Evolutionary conservation across 2,329 filamentous ascomycete genomes (phyloP).

Genomic region (Zasmidium cellare): DNA sequence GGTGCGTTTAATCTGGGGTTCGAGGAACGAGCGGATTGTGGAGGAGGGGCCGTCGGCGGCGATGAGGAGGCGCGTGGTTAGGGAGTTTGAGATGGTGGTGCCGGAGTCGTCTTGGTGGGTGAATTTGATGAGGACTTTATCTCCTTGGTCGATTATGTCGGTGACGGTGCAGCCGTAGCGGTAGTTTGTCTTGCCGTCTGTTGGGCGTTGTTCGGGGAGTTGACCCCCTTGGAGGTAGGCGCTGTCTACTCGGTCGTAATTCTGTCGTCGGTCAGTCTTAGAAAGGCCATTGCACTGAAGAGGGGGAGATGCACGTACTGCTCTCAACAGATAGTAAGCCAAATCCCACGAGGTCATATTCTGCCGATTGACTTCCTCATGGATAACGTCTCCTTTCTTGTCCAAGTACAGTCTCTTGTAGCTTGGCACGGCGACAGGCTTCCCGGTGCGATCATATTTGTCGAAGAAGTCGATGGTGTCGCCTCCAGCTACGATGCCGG

Average conservation of each 20-base stretch:
- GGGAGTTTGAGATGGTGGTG: conserved; percentile 17
- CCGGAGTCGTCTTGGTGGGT: conserved; percentile 23
- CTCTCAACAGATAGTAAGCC: conserved; percentile 46
- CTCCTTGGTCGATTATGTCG: conserved; percentile 28
- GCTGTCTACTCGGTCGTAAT: conserved; percentile 43
- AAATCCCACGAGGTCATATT: conserved; percentile 52
- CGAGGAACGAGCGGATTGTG: conserved; percentile 30
- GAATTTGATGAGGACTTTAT: conserved; percentile 29
- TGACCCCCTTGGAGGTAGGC: conserved; percentile 30
- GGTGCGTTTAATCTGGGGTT: conserved; percentile 30
- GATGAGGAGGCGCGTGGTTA: conserved; percentile 41
- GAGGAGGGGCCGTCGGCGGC: conserved; percentile 46
- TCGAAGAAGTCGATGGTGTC: conserved; percentile 46
- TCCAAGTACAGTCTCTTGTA: conserved; percentile 29
- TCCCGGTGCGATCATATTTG: conserved; percentile 43
- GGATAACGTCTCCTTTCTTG: conserved; percentile 28
- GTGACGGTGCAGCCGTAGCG: conserved; percentile 34
- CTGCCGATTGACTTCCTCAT: conserved; percentile 38
- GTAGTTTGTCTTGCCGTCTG: conserved; percentile 30
- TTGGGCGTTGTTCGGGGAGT: conserved; percentile 17
- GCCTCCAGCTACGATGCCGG: conserved; percentile 49
- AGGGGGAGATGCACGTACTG: no score
- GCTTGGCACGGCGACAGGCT: conserved; percentile 29
- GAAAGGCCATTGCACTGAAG: no score
- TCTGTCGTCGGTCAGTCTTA: conserved; percentile 23